Conservation (phyloP, 768 basidiomycete genomes). For the Tubosaeta sp. region DNA sequence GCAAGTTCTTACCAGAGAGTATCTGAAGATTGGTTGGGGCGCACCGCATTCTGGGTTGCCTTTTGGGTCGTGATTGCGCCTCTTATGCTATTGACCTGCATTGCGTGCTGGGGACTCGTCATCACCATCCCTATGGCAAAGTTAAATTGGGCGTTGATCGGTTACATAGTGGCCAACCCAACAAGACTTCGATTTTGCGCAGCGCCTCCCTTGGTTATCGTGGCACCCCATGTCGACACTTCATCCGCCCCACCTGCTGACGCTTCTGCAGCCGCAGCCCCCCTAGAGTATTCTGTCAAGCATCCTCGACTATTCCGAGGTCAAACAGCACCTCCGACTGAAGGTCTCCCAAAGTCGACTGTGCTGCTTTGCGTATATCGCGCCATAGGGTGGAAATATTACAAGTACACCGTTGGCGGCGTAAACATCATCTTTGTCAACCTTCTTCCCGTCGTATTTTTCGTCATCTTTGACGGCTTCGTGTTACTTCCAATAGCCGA, state of each 20-base stretch:
- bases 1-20: conserved; percentile 20
- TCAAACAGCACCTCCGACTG: conserved; percentile 73
- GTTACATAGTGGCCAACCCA: conserved; percentile 74
- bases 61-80: conserved; percentile 82
- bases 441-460: conserved; percentile 88
- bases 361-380: conserved; percentile 93
- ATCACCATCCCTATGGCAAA: conserved; percentile 98
- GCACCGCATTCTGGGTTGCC: conserved; percentile 75
- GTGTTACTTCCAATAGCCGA: conserved; percentile 73
- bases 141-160: conserved; percentile 91
- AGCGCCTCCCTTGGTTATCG: conserved; percentile 68
- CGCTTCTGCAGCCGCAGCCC: conserved; percentile 18
- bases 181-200: conserved; percentile 89
- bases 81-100: conserved; percentile 79
- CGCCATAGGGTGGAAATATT: conserved; percentile 87
- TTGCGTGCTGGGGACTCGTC: conserved; percentile 93
- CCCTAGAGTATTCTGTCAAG: conserved; percentile 58
- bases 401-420: conserved; percentile 98
- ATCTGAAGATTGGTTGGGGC: conserved; percentile 55
- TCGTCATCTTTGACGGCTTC: conserved; percentile 92
- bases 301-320: conserved; percentile 77
- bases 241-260: conserved; percentile 4
- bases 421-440: conserved; percentile 99
- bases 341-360: conserved; percentile 75
- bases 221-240: conserved; percentile 28